phyloP scores from a whole-genome alignment of 164 flowering plant genomes.

The Chimonanthus praecox region DNA sequence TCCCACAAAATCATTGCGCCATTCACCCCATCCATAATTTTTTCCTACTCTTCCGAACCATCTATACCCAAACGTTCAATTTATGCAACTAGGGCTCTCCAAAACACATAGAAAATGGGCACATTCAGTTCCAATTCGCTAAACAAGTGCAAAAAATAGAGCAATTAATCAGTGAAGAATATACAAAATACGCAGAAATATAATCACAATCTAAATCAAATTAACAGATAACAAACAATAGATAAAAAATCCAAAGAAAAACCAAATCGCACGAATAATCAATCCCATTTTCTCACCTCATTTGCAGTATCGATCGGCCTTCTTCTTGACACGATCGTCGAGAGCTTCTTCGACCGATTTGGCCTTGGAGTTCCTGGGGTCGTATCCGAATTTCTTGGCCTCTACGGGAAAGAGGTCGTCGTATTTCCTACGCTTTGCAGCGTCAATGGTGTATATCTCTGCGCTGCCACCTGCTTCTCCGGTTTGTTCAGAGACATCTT shows the following conservation, averaged over 20 bases:
- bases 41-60: no score
- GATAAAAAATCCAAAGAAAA: not conserved
- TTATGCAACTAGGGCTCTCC: no score
- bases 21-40: no score
- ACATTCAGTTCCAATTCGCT: not conserved
- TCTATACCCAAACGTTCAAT: no score
- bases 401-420: conserved; percentile 84
- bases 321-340: conserved; percentile 94
- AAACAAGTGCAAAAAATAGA: not conserved
- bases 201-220: not conserved
- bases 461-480: conserved; percentile 17
- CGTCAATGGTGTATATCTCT: conserved; percentile 62
- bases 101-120: not conserved
- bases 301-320: conserved; percentile 97
- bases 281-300: conserved; percentile 15
- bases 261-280: not conserved
- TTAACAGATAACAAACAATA: not conserved
- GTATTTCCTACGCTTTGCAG: conserved; percentile 82
- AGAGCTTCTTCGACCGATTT: conserved; percentile 74
- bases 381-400: conserved; percentile 74
- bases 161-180: not conserved
- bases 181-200: not conserved
- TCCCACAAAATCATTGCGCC: no score
- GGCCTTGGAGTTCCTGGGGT: conserved; percentile 28
- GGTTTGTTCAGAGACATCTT: not conserved